These are phyloP conservation scores for Aspergillus carlsbadensis DNA, from an alignment of 495 filamentous ascomycete genomes.

Conservation along the genomic window DNA sequence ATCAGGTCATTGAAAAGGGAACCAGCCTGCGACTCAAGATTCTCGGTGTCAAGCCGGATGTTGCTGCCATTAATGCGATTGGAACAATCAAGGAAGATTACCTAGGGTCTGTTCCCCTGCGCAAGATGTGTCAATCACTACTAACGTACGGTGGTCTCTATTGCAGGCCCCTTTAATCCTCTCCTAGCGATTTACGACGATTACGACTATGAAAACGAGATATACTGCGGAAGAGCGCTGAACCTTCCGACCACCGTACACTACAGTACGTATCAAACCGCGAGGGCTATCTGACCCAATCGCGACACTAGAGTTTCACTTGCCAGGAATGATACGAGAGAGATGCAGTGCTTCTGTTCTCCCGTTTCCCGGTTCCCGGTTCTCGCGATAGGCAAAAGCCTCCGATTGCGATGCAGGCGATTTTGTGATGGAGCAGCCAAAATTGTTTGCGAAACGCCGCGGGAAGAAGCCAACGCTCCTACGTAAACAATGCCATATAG, in stretches of 20 bases:
- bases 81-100: constrained; percentile 92
- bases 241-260: background rate
- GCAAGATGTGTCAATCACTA: background rate
- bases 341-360: background rate
- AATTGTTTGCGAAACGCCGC: background rate
- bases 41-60: constrained; percentile 85
- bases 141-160: constrained; percentile 9
- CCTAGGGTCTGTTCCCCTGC: constrained; percentile 43
- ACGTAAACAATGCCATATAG: constrained; percentile 4
- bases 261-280: background rate
- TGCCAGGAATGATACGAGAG: background rate
- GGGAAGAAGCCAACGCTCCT: background rate
- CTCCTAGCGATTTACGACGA: background rate
- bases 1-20: constrained; percentile 90
- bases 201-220: constrained; percentile 14
- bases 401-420: background rate
- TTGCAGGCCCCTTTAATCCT: constrained; percentile 36
- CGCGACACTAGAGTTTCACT: background rate
- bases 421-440: background rate
- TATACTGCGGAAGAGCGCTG: background rate
- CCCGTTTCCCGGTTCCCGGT: background rate
- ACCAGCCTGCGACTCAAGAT: constrained; percentile 92
- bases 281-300: background rate
- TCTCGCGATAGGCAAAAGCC: background rate
- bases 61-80: constrained; percentile 92